Base-by-base conservation (phyloP, 2,329 filamentous ascomycete genomes). In the Cladorrhinum sp. region DNA sequence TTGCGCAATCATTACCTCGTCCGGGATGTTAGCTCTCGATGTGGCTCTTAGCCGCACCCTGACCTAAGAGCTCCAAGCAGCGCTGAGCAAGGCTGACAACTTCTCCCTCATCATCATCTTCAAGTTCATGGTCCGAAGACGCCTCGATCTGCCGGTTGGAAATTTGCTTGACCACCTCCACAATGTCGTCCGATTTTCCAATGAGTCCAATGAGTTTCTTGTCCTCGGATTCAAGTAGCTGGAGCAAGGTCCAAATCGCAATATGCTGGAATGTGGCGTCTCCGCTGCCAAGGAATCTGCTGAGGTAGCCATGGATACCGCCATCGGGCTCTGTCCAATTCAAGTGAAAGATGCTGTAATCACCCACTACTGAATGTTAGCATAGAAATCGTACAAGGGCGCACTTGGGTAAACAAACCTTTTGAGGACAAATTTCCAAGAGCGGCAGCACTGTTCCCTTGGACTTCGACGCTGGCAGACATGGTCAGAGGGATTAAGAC, bases 211-310 rank as follows among this genome's bases (percentile, higher is more conserved):
- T 89, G n/a, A 99, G 81, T 58, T 86, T 89, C 76, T 90, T 88
- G 72, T 99, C 93, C 73, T 96, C 93, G 0, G 93, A 97, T 76
- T 99, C 95, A 55, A 99, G 87, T 3, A 99, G 84, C 73, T 99
- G 95, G 2, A 99, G 84, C 52, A 99, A 78, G 1, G 95, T 99
- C 95, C 95, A 99, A 65, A 98, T 96, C 55, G 95, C 95, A 71
- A 99, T 99, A 73, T 99, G 95, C 76, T 99, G 95, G 81, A 99
- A 99, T 0, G 95, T 99, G 0, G 95, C 88, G 72, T 99, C 95
- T 45, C 93, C 93, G 65, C 92, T 97, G 50, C 90, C 91, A 18
- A 99, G 82, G 81, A 99, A 99, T 58, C 93, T 88, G 69, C 88
- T 90, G 36, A 99, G 83, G 72, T 99, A 99, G 57, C 95, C 95